Evolutionary conservation across 305 asterid genomes (phyloP), one percentile per base, ranked within the genome.

Genomic region (Fraxinus sp.): DNA sequence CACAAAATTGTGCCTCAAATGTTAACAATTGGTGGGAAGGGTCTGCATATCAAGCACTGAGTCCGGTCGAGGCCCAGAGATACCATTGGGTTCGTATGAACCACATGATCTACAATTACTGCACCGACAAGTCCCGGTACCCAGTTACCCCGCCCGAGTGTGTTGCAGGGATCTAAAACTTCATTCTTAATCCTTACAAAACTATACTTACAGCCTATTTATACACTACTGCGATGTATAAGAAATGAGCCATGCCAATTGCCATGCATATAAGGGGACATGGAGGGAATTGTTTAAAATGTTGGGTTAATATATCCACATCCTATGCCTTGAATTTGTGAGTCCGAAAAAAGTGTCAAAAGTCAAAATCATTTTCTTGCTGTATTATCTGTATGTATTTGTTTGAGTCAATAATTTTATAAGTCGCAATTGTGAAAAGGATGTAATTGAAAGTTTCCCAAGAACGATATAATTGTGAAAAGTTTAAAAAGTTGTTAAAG

Each of bases 21-120:
- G 84, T 85, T 0, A 80, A 49, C 49, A 92, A 93, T 79, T 93
- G 97, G 95, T 93, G 97, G 97, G 97, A 93, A 83, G 91, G 89
- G 2, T 79, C 91, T 13, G 79, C 86, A 3, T 88, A 87, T 80
- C 88, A 83, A 26, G 87, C 85, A 36, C 87, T 93, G 2, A 92
- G 79, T 85, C 85, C 93, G 0, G 74, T 30, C 0, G 87, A 88
- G 78, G 92, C 91, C 0, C 81, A 91, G 78, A 76, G 78, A 14
- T 92, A 92, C 85, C 89, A 88, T 0, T 93, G 97, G 97, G 95
- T 92, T 37, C 90, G 95, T 7, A 70, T 79, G 81, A 88, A 88
- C 78, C 94, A 91, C 64, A 84, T 91, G 92, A 90, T 88, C 32
- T 92, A 93, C 74, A 93, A 93, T 74, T 93, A 93, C 87, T 93